Base-by-base conservation (phyloP, 179 eudicot species). In the Drosera spatulata region DNA sequence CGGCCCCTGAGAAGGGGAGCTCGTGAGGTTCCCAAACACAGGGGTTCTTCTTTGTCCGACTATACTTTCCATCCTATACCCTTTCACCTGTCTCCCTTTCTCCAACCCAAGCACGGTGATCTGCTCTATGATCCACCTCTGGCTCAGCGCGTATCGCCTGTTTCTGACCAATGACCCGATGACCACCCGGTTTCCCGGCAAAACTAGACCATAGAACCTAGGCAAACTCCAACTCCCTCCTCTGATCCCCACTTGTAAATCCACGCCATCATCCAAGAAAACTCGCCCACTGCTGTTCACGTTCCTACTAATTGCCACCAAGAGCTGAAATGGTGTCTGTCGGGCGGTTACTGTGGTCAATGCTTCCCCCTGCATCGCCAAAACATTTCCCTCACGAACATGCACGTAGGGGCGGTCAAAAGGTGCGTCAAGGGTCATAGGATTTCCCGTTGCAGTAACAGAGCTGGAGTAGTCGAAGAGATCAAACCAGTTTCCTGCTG, bases 211-310 rank as follows among this genome's bases (percentile, higher is more conserved):
- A 5, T 70, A 54, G 63, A 89, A 78, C 40, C 50, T 75, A 4
- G 73, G 83, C 6, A 77, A 64, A 42, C 64, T 77, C 97, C 97
- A 86, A 12, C 39, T 72, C 53, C 82, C 86, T 52, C 71, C 72
- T 5, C 61, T 61, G 15, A 61, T 76, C 6, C 80, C 95, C 79
- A 86, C 74, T 41, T 75, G 71, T 47, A 79, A 48, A 1, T 79
- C 85, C 52, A 82, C 88, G 13, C 95, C 97, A 7, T 84, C 62
- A 40, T 89, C 97, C 80, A 89, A 61, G 80, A 89, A 89, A 41
- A 84, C 73, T n/a, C 77, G 78, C n/a, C 97, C 95, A 0, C 73
- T 67, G 71, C 79, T 79, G 42, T 63, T 56, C 22, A 51, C 68
- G 9, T 41, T 46, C 0, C 44, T 58, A 70, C 77, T 69, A 33